These are phyloP conservation scores for Ampelomyces quisqualis DNA, from an alignment of 2,329 filamentous ascomycete genomes.

Conservation along the genomic window DNA sequence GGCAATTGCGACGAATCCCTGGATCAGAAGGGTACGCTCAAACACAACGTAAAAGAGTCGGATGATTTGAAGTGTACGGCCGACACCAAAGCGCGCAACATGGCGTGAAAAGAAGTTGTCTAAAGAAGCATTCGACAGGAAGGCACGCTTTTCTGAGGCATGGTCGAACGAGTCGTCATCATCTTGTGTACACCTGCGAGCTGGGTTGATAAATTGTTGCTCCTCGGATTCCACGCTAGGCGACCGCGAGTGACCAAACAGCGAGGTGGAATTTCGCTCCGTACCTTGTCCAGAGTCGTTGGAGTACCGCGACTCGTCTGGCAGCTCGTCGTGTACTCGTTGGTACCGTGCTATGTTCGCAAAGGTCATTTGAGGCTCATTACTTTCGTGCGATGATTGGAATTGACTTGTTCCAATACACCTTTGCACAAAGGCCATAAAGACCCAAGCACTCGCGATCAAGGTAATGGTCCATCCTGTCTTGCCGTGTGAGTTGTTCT, in stretches of 20 bases:
- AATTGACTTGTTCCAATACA: slow-evolving; percentile 54
- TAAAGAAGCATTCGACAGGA: slow-evolving; percentile 51
- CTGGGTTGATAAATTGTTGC: slow-evolving; percentile 41
- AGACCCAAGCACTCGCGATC: slow-evolving; percentile 67
- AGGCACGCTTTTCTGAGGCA: slow-evolving; percentile 48
- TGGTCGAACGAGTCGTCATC: slow-evolving; percentile 50
- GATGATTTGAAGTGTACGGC: slow-evolving; percentile 58
- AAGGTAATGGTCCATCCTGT: slow-evolving; percentile 82
- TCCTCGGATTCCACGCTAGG: slow-evolving; percentile 55
- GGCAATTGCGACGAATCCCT: slow-evolving; percentile 72
- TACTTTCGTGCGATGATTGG: slow-evolving; percentile 20
- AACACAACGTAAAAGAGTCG: slow-evolving; percentile 64
- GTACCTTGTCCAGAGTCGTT: slow-evolving; percentile 63
- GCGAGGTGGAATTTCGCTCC: slow-evolving; percentile 66
- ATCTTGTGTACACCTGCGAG: slow-evolving; percentile 43
- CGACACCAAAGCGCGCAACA: slow-evolving; percentile 58
- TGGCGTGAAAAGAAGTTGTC: slow-evolving; percentile 56
- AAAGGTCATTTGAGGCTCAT: slow-evolving; percentile 32
- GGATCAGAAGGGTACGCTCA: slow-evolving; percentile 73
- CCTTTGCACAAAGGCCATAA: slow-evolving; percentile 65
- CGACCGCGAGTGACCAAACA: slow-evolving; percentile 65
- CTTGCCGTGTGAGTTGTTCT: slow-evolving; percentile 83
- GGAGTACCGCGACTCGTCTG: slow-evolving; percentile 41
- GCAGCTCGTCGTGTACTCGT: slow-evolving; percentile 35
- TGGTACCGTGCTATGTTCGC: slow-evolving; percentile 45